Evolutionary conservation across 768 basidiomycete species (phyloP).

Genomic region (Lentinula lateritia): DNA sequence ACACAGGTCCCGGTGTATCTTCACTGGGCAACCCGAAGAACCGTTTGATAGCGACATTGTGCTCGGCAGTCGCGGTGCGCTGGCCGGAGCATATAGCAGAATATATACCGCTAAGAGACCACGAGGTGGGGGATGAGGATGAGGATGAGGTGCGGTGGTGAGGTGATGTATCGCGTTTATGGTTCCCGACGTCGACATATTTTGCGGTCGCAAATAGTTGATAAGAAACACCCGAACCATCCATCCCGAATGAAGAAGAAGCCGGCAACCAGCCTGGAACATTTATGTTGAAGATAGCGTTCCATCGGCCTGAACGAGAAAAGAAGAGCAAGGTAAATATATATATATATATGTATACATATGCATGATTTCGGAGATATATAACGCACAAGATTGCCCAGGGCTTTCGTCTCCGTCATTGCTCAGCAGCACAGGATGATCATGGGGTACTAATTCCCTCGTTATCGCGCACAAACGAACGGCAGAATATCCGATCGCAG

Average conservation of each 20-base stretch:
- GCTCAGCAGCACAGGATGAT: constrained; percentile 55
- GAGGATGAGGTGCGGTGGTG: neutral
- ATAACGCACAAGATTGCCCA: constrained; percentile 41
- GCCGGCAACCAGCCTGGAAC: constrained; percentile 91
- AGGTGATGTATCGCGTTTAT: constrained; percentile 6
- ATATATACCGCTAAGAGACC: constrained; percentile 51
- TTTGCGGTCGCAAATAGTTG: constrained; percentile 62
- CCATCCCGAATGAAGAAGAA: constrained; percentile 43
- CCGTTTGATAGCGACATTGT: constrained; percentile 47
- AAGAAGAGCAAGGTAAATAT: constrained; percentile 1
- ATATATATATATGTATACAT: neutral
- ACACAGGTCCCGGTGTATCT: constrained; percentile 22
- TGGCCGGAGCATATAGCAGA: constrained; percentile 45
- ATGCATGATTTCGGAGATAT: no score
- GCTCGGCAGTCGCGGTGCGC: constrained; percentile 33
- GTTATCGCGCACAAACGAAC: constrained; percentile 64
- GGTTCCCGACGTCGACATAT: constrained; percentile 43
- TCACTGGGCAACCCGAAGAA: constrained; percentile 39
- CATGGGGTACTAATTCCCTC: constrained; percentile 52
- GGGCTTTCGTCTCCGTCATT: constrained; percentile 59
- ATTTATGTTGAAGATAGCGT: constrained; percentile 73
- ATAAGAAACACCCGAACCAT: constrained; percentile 57
- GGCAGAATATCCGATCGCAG: constrained; percentile 60
- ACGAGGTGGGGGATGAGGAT: constrained; percentile 21
- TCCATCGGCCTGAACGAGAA: constrained; percentile 47